These are phyloP conservation scores for Schizophyllum amplum DNA, from an alignment of 1,284 basidiomycete genomes.

Conservation along the genomic window DNA sequence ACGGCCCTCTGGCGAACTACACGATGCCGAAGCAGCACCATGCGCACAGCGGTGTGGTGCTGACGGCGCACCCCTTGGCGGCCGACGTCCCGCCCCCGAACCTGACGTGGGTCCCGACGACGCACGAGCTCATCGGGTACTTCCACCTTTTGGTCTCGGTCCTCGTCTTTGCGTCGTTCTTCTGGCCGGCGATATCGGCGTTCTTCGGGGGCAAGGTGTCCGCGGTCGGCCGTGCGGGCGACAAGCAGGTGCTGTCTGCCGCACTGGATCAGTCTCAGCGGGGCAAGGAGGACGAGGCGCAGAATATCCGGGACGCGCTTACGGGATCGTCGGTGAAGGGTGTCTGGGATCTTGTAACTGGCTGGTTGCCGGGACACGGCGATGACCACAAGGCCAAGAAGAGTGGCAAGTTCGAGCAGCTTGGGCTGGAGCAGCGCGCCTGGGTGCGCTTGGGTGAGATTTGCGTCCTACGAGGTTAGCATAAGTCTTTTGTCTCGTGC, in stretches of 20 bases:
- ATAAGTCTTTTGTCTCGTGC: background rate
- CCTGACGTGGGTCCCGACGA: background rate
- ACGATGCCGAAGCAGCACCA: constrained; percentile 1
- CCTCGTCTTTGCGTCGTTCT: constrained; percentile 7
- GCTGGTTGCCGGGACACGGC: background rate
- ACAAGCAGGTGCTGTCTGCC: background rate
- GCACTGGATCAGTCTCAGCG: background rate
- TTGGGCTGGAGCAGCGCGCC: background rate
- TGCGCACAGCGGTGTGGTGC: constrained; percentile 11
- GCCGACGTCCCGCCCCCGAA: background rate
- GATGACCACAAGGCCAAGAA: background rate
- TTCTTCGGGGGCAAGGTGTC: background rate
- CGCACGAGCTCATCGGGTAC: constrained; percentile 5
- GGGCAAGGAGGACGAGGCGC: background rate
- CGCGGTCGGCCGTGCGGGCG: too few relatives aligned
- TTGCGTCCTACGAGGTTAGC: background rate
- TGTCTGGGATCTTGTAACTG: background rate
- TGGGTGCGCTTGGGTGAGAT: background rate
- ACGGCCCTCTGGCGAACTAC: constrained; percentile 1
- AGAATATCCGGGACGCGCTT: background rate
- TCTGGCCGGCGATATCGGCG: background rate
- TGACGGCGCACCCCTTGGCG: constrained; percentile 1
- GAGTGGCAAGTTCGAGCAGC: background rate
- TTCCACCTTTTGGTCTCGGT: constrained; percentile 13
- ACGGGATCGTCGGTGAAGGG: background rate